These are phyloP conservation scores for Lagerstroemia speciosa DNA, from an alignment of 345 rosid species.

Conservation along the genomic window DNA sequence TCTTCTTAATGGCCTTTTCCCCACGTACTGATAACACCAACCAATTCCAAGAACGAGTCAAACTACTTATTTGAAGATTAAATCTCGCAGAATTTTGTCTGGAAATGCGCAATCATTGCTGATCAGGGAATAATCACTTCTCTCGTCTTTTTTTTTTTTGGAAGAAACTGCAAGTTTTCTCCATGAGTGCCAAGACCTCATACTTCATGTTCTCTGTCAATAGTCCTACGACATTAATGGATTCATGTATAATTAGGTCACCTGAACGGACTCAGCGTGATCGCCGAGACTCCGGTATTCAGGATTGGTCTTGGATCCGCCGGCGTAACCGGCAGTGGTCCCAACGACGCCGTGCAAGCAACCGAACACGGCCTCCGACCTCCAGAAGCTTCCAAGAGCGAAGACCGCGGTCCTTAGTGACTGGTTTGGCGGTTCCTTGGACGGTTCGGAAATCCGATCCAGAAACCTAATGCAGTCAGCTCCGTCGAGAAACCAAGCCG, in stretches of 20 bases:
- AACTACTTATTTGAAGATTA: not conserved
- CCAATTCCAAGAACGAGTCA: not conserved
- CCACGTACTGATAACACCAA: not conserved
- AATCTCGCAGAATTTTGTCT: not conserved
- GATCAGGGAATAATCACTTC: not conserved
- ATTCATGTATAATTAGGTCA: constrained; percentile 9
- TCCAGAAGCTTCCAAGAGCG: constrained; percentile 92
- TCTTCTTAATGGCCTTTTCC: no score
- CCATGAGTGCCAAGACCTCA: not conserved
- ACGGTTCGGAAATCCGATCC: constrained; percentile 34
- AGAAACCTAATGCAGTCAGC: constrained; percentile 49
- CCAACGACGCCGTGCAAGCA: constrained; percentile 75
- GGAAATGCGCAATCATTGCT: not conserved
- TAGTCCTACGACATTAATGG: not conserved
- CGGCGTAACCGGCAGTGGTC: constrained; percentile 62
- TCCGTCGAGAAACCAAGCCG: constrained; percentile 14
- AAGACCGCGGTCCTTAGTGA: constrained; percentile 56
- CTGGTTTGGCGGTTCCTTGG: constrained; percentile 27
- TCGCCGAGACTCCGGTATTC: constrained; percentile 70
- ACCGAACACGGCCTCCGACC: constrained; percentile 89
- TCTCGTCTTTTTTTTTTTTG: not conserved
- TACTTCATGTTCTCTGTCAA: not conserved
- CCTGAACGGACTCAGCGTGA: constrained; percentile 92
- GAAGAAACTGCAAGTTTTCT: not conserved
- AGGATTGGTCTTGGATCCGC: constrained; percentile 71